Conservation (phyloP, 2,329 filamentous ascomycete species). For the Aspergillus caelatus region DNA sequence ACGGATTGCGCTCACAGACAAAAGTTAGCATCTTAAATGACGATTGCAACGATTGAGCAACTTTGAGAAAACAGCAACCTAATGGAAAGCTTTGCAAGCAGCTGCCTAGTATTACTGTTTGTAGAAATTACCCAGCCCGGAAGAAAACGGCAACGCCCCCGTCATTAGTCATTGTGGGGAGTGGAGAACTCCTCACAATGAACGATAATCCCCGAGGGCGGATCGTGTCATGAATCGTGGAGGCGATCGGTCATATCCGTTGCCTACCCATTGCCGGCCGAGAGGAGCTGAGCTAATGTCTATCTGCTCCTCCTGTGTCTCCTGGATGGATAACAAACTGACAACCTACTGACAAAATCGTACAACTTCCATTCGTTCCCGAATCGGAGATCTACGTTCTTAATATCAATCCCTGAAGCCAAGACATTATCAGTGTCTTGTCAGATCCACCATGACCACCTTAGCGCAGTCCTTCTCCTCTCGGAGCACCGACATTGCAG, state of each 20-base stretch:
- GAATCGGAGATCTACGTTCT: background rate
- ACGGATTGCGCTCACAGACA: background rate
- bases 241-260: background rate
- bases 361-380: background rate
- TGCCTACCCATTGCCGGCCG: background rate
- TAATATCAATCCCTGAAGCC: constrained; percentile 13
- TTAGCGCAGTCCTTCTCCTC: constrained; percentile 61
- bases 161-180: background rate
- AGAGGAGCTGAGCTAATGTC: background rate
- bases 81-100: background rate
- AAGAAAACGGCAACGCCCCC: background rate
- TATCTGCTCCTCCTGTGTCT: background rate
- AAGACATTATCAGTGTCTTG: constrained; percentile 7
- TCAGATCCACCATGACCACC: constrained; percentile 52
- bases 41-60: background rate
- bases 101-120: background rate
- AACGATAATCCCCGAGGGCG: background rate
- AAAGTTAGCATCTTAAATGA: background rate
- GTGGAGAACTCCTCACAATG: background rate
- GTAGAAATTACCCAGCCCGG: background rate
- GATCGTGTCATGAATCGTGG: background rate
- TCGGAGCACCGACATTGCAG: constrained; percentile 58
- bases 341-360: background rate
- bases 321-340: background rate
- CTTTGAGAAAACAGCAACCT: background rate